phyloP scores from a whole-genome alignment of 176 grass and related monocot genomes.

The Neostapfia colusana region DNA sequence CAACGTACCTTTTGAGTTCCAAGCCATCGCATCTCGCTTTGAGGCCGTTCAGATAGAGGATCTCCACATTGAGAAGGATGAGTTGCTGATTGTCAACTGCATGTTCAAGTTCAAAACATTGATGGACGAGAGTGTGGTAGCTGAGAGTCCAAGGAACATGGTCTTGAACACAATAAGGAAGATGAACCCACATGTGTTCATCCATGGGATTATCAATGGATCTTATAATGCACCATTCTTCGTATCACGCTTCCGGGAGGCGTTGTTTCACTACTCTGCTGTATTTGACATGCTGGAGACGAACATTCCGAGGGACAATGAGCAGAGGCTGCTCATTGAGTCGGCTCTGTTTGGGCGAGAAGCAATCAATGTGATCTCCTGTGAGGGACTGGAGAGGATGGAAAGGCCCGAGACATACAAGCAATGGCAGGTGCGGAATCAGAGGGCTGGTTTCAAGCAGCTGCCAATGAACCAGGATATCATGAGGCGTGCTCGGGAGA shows the following conservation, averaged over 20 bases:
- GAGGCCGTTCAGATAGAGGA: conserved; percentile 72
- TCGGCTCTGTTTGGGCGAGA: conserved; percentile 67
- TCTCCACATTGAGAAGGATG: conserved; percentile 69
- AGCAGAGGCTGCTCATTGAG: conserved; percentile 72
- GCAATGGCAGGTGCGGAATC: conserved; percentile 72
- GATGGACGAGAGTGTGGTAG: conserved; percentile 78
- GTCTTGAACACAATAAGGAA: conserved; percentile 82
- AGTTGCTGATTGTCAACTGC: conserved; percentile 82
- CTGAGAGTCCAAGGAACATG: conserved; percentile 77
- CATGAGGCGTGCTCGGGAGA: conserved; percentile 72
- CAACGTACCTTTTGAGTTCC: conserved; percentile 71
- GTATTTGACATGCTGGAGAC: conserved; percentile 85
- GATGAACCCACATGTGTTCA: conserved; percentile 80
- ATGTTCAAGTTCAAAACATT: conserved; percentile 72
- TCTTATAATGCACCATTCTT: conserved; percentile 89
- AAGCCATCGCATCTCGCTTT: conserved; percentile 63
- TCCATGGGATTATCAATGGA: conserved; percentile 74
- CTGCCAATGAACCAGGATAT: conserved; percentile 67
- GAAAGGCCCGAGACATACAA: conserved; percentile 95
- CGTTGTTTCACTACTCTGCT: conserved; percentile 78
- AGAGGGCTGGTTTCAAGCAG: conserved; percentile 82
- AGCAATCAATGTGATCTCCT: conserved; percentile 77
- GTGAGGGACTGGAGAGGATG: conserved; percentile 86
- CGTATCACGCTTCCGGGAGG: conserved; percentile 84
- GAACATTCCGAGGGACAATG: conserved; percentile 66